A percentile compares a stretch with the other conserved stretches of the same genome.
Evolutionary conservation across 75 land plant species (phyloP).

Genomic region (Chamaecyparis obtusa): DNA sequence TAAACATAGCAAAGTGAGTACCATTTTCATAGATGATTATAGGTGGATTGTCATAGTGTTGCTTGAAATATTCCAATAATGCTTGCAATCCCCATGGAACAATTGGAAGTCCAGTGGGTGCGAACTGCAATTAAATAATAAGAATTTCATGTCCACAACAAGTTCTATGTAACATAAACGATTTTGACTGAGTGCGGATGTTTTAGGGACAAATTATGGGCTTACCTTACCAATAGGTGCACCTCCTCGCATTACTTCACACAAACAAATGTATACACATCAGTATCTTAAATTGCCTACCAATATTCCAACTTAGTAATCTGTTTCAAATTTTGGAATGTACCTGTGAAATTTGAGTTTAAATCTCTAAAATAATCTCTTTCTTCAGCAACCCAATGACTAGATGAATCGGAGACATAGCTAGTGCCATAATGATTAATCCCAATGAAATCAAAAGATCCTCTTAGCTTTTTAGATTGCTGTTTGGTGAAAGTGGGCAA

Average conservation of each 20-base stretch:
- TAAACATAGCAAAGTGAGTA: background rate
- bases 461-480: slow-evolving; percentile 27
- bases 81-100: slow-evolving; percentile 30
- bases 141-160: background rate
- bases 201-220: background rate
- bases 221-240: slow-evolving; percentile 7
- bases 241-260: background rate
- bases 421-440: slow-evolving; percentile 41
- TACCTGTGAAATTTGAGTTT: too few species aligned
- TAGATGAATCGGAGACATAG: slow-evolving; percentile 11
- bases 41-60: slow-evolving; percentile 28
- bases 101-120: background rate
- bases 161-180: background rate
- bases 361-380: background rate
- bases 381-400: background rate
- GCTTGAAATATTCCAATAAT: slow-evolving; percentile 29
- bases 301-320: background rate
- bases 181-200: too few species aligned
- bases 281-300: background rate
- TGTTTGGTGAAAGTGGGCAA: slow-evolving; percentile 39
- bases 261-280: background rate
- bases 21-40: slow-evolving; percentile 40
- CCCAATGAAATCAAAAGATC: slow-evolving; percentile 49
- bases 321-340: too few species aligned
- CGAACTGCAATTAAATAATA: background rate